Conservation (phyloP, 2,329 filamentous ascomycete species). For the Clarireedia homoeocarpa region DNA sequence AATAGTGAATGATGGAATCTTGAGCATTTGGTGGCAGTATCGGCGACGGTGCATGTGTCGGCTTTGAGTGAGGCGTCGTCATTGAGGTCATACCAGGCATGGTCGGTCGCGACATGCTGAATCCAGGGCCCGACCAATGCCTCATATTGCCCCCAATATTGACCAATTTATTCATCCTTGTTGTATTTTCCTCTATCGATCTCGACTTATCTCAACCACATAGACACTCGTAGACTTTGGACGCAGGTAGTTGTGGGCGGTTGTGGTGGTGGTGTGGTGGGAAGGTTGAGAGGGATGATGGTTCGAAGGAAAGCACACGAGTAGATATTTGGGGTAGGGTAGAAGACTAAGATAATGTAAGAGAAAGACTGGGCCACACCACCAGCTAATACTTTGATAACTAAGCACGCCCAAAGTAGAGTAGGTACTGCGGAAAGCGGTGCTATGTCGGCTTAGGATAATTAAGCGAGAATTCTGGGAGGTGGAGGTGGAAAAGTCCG, state of each 20-base stretch:
- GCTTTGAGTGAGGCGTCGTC: slow-evolving; percentile 44
- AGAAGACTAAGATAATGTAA: not conserved
- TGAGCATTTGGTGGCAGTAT: slow-evolving; percentile 61
- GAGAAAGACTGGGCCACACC: not conserved
- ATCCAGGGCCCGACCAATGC: slow-evolving; percentile 59
- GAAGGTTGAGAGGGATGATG: not conserved
- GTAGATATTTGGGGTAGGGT: not conserved
- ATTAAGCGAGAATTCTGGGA: too few relatives aligned
- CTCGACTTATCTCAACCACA: slow-evolving; percentile 5
- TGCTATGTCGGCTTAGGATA: too few relatives aligned
- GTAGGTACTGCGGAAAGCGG: too few relatives aligned
- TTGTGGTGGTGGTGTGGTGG: not conserved
- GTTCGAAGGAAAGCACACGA: not conserved
- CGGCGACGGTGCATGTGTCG: slow-evolving; percentile 43
- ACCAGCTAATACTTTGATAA: not conserved
- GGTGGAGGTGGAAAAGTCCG: too few relatives aligned
- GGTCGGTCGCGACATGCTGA: slow-evolving; percentile 50
- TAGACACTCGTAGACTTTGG: not conserved
- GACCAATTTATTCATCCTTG: slow-evolving; percentile 62
- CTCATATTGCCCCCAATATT: slow-evolving; percentile 63
- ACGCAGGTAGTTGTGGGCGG: not conserved
- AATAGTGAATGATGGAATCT: slow-evolving; percentile 78
- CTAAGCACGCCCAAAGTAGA: not conserved
- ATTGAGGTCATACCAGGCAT: slow-evolving; percentile 38
- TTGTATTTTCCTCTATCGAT: slow-evolving; percentile 1